phyloP scores from a whole-genome alignment of 352 stramenopile genomes.

The Pythium periplocum region DNA sequence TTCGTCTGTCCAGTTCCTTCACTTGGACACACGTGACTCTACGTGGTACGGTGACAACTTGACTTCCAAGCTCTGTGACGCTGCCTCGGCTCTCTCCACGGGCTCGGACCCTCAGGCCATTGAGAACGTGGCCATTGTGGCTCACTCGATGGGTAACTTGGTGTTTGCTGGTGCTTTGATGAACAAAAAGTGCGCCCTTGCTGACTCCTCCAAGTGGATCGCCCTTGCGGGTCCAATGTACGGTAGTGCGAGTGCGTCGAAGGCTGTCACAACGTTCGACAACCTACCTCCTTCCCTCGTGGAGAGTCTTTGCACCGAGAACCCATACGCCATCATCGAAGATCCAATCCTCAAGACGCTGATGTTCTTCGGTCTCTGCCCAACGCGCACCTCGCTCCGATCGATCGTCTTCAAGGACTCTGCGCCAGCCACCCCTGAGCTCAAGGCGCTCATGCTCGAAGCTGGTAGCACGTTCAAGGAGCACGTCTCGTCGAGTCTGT shows the following conservation, averaged over 20 bases:
- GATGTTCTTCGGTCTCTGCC: slow-evolving; percentile 16
- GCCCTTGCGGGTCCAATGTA: slow-evolving; percentile 29
- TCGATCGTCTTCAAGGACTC: slow-evolving; percentile 18
- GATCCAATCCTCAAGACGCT: slow-evolving; percentile 10
- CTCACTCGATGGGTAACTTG: slow-evolving; percentile 51
- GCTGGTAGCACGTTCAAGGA: slow-evolving; percentile 9
- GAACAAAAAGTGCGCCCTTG: slow-evolving; percentile 22
- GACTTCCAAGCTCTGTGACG: slow-evolving; percentile 17
- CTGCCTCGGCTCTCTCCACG: slow-evolving; percentile 5
- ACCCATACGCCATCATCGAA: slow-evolving; percentile 6
- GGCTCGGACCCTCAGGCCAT: slow-evolving; percentile 12
- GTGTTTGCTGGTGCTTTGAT: slow-evolving; percentile 20
- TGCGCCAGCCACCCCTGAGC: slow-evolving; percentile 5
- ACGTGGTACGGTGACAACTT: slow-evolving; percentile 20
- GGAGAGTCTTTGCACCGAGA: slow-evolving; percentile 14
- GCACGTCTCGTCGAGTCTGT: slow-evolving; percentile 22
- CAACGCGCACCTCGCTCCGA: slow-evolving; percentile 8
- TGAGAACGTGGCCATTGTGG: slow-evolving; percentile 27
- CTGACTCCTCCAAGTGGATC: slow-evolving; percentile 31
- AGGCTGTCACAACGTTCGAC: slow-evolving; percentile 12
- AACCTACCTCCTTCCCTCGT: slow-evolving; percentile 6
- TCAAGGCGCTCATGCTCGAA: slow-evolving; percentile 15
- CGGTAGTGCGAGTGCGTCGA: slow-evolving; percentile 21
- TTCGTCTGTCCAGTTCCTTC: slow-evolving; percentile 22
- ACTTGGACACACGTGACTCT: slow-evolving; percentile 22